Percentiles rank a stretch among this genome's conserved stretches.
Evolutionary conservation across 345 rosid species (phyloP).

Genomic region (Zanthoxylum bungeanum): DNA sequence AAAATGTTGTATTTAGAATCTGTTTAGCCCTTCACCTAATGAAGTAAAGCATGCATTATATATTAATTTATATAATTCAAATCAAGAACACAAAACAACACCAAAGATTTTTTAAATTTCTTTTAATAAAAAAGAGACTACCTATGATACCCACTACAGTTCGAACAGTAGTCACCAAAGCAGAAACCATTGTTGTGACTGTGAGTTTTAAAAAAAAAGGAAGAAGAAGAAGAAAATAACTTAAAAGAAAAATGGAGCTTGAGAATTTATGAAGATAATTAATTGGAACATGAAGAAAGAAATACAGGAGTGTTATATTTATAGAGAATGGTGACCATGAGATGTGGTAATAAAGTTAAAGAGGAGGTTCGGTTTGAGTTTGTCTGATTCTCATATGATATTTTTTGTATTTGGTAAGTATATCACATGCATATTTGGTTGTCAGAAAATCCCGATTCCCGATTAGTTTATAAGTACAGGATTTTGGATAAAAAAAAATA

Average conservation of each 20-base stretch:
- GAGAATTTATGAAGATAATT: neutral
- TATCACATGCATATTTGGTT: constrained; percentile 29
- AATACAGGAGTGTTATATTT: neutral
- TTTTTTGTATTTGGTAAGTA: neutral
- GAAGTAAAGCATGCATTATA: neutral
- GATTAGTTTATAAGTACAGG: too few species aligned
- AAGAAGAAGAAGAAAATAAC: constrained; percentile 1
- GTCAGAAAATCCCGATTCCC: too few species aligned
- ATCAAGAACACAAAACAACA: neutral
- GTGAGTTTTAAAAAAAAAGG: neutral
- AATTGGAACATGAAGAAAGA: neutral
- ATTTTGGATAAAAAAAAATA: too few species aligned
- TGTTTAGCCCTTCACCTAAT: neutral
- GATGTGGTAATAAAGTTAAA: neutral
- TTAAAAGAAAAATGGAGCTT: neutral
- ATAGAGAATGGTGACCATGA: neutral
- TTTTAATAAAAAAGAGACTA: constrained; percentile 3
- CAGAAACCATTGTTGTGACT: constrained; percentile 58
- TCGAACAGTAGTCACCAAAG: constrained; percentile 30
- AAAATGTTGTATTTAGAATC: neutral
- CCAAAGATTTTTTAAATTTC: neutral
- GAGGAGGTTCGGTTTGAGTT: constrained; percentile 8
- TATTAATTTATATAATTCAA: neutral
- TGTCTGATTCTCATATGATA: neutral
- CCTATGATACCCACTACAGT: constrained; percentile 67